A percentile compares a stretch with the other conserved stretches of the same genome.
These are phyloP conservation scores for Pseudonectria buxi DNA, from an alignment of 2,329 filamentous ascomycete species.

Conservation along the genomic window DNA sequence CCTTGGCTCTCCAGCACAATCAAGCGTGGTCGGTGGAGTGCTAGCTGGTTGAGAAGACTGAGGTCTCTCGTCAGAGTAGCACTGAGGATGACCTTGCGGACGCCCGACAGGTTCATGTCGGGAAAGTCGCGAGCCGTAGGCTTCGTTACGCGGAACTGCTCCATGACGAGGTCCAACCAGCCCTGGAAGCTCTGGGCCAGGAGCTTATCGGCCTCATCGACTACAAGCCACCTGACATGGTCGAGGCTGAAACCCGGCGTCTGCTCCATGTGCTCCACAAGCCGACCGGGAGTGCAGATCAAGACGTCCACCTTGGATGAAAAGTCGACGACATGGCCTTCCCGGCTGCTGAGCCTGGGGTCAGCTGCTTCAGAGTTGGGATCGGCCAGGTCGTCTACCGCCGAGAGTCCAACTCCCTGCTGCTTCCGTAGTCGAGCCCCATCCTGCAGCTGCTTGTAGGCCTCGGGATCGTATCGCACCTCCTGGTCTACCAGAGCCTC, in stretches of 20 bases:
- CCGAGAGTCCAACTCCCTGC: constrained; percentile 4
- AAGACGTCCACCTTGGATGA: constrained; percentile 76
- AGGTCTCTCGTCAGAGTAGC: constrained; percentile 89
- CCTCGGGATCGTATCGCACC: constrained; percentile 57
- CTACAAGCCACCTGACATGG: constrained; percentile 77
- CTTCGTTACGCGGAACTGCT: constrained; percentile 44
- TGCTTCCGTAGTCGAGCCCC: constrained; percentile 8
- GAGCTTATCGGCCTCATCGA: constrained; percentile 90
- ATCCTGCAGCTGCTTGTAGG: constrained; percentile 31
- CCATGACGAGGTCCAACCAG: constrained; percentile 71
- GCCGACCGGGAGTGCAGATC: constrained; percentile 82
- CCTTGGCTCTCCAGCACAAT: constrained; percentile 61
- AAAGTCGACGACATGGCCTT: constrained; percentile 53
- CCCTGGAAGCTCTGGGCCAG: constrained; percentile 89
- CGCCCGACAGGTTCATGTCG: constrained; percentile 43
- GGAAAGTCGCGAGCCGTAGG: constrained; percentile 48
- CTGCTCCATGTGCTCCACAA: constrained; percentile 83
- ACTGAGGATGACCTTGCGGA: constrained; percentile 80
- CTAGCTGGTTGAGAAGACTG: constrained; percentile 68
- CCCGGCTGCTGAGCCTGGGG: constrained; percentile 28
- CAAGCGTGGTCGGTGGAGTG: constrained; percentile 65
- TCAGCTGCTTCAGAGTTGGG: constrained; percentile 16
- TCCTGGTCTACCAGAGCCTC: constrained; percentile 38
- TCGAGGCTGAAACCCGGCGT: constrained; percentile 77
- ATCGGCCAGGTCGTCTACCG: constrained; percentile 13